These are phyloP conservation scores for Solanum sitiens DNA, from an alignment of 257 asterid species.

Conservation along the genomic window DNA sequence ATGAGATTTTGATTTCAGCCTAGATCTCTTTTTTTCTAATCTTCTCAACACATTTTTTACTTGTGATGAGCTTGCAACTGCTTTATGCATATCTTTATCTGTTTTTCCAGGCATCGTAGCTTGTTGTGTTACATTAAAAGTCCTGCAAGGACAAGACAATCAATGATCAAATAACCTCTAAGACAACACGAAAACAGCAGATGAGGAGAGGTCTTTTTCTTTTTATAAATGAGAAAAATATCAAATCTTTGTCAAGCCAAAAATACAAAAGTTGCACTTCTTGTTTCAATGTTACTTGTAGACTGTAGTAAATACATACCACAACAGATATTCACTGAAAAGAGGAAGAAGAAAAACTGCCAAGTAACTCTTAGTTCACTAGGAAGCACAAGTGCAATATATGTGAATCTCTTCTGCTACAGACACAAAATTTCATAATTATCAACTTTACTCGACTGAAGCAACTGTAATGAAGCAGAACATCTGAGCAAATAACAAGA, in stretches of 20 bases:
- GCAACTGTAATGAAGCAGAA: not conserved
- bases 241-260: not conserved
- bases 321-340: not conserved
- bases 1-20: conserved; percentile 26
- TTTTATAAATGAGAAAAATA: not conserved
- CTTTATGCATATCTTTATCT: conserved; percentile 19
- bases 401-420: not conserved
- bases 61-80: not conserved
- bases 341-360: not conserved
- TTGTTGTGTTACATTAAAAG: conserved; percentile 9
- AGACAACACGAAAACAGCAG: not conserved
- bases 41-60: conserved; percentile 28
- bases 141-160: not conserved
- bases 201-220: not conserved
- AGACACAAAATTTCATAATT: not conserved
- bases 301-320: not conserved
- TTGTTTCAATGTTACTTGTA: not conserved
- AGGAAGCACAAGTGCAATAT: not conserved
- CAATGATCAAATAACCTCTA: not conserved
- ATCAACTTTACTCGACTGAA: not conserved
- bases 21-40: conserved; percentile 24
- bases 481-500: not conserved
- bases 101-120: conserved; percentile 45
- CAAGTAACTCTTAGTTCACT: not conserved
- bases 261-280: too few relatives aligned